Evolutionary conservation across 1,284 basidiomycete species (phyloP).

Genomic region (Trichosporon faecale): DNA sequence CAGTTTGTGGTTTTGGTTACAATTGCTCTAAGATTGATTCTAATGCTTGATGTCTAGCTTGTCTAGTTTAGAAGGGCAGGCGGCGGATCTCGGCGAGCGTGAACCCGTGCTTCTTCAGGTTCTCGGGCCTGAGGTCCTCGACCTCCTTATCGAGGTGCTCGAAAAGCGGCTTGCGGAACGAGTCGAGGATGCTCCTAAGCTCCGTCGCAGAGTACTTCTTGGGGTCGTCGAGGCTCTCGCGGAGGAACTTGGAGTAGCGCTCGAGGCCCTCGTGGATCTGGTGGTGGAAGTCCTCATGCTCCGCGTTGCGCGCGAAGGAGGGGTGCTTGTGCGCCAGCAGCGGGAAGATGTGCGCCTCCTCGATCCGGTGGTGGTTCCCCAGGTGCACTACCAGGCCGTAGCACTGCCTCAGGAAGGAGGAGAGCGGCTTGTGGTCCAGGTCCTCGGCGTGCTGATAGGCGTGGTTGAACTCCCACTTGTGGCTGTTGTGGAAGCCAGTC

Average conservation of each 20-base stretch:
- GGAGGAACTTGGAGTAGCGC: slow-evolving; percentile 56
- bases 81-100: slow-evolving; percentile 60
- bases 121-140: slow-evolving; percentile 61
- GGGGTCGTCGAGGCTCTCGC: slow-evolving; percentile 57
- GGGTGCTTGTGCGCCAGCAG: slow-evolving; percentile 62
- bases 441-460: slow-evolving; percentile 19
- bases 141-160: slow-evolving; percentile 67
- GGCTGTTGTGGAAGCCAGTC: slow-evolving; percentile 15
- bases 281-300: slow-evolving; percentile 62
- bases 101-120: slow-evolving; percentile 63
- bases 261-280: slow-evolving; percentile 65
- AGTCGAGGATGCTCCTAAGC: slow-evolving; percentile 61
- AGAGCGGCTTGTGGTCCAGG: slow-evolving; percentile 5
- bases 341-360: slow-evolving; percentile 61
- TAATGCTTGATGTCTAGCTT: background rate
- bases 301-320: slow-evolving; percentile 55
- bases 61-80: slow-evolving; percentile 53
- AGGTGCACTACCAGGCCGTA: slow-evolving; percentile 53
- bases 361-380: slow-evolving; percentile 65
- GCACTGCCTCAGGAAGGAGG: slow-evolving; percentile 7
- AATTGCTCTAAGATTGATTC: no score
- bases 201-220: slow-evolving; percentile 60
- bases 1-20: background rate
- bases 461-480: slow-evolving; percentile 13
- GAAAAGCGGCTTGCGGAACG: slow-evolving; percentile 63